Conservation (phyloP, 208 protist species). For the Chromosphaera perkinsii region DNA sequence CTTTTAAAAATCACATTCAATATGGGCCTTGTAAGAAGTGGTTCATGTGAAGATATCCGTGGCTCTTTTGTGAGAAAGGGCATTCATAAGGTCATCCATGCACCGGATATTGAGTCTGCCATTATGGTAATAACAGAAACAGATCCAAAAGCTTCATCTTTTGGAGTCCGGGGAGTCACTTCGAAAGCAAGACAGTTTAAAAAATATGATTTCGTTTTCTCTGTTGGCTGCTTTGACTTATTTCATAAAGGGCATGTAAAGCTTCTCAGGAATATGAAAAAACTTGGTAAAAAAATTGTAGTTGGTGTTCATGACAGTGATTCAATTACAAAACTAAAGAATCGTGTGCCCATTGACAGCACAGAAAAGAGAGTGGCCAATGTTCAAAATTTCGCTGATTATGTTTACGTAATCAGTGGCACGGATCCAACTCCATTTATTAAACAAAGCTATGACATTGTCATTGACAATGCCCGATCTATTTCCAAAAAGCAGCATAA, state of each 20-base stretch:
- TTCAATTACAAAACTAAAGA: slow-evolving; percentile 20
- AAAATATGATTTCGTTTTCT: slow-evolving; percentile 20
- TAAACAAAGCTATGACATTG: too few species aligned
- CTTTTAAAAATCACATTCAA: too few species aligned
- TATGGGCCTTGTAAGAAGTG: too few species aligned
- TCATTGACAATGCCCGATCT: neutral
- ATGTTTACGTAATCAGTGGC: slow-evolving; percentile 15
- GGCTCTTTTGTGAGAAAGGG: too few species aligned
- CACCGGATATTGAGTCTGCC: too few species aligned
- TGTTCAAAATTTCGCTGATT: slow-evolving; percentile 23
- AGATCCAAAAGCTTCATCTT: too few species aligned
- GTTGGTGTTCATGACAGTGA: slow-evolving; percentile 29
- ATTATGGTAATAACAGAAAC: too few species aligned
- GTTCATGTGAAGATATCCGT: too few species aligned
- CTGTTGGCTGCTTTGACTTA: slow-evolving; percentile 37
- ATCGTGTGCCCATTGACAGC: slow-evolving; percentile 16
- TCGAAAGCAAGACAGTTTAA: too few species aligned
- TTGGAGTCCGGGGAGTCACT: too few species aligned
- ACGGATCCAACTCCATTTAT: slow-evolving; percentile 21
- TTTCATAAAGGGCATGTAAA: slow-evolving; percentile 23
- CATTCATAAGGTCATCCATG: too few species aligned
- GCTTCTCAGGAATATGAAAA: slow-evolving; percentile 24
- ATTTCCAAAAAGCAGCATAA: neutral
- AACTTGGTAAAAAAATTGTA: slow-evolving; percentile 8
- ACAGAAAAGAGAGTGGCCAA: slow-evolving; percentile 8